phyloP scores from a whole-genome alignment of 2,329 filamentous ascomycete species.

The Mycocentrospora acerina region DNA sequence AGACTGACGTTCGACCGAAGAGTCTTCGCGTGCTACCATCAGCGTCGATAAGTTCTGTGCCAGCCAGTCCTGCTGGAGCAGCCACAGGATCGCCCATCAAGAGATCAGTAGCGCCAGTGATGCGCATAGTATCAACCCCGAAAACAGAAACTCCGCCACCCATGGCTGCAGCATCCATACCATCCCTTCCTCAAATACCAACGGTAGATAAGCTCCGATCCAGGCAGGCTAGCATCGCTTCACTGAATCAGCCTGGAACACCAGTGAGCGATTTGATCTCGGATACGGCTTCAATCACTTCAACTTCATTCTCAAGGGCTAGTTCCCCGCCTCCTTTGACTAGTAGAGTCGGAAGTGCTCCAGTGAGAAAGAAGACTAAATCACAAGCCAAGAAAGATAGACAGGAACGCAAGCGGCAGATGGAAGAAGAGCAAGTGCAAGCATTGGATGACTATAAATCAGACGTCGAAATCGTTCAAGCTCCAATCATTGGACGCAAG shows the following conservation, averaged over 20 bases:
- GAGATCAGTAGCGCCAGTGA: constrained; percentile 54
- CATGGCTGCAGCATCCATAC: constrained; percentile 34
- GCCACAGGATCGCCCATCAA: constrained; percentile 46
- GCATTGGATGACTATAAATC: constrained; percentile 44
- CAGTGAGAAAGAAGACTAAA: constrained; percentile 70
- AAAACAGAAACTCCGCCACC: constrained; percentile 59
- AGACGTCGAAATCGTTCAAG: constrained; percentile 58
- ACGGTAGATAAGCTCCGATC: constrained; percentile 48
- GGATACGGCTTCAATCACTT: constrained; percentile 75
- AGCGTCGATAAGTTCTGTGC: constrained; percentile 52
- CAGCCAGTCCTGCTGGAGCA: constrained; percentile 57
- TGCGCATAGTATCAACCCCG: constrained; percentile 69
- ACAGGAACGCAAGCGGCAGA: constrained; percentile 61
- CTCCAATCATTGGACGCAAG: constrained; percentile 75
- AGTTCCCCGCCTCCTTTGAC: constrained; percentile 66
- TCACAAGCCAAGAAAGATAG: constrained; percentile 77
- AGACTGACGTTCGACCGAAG: constrained; percentile 28
- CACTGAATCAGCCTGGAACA: constrained; percentile 67
- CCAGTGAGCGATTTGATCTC: constrained; percentile 73
- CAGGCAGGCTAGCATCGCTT: constrained; percentile 57
- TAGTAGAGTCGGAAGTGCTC: constrained; percentile 66
- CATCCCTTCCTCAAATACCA: constrained; percentile 34
- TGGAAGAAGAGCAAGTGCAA: constrained; percentile 59
- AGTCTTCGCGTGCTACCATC: constrained; percentile 25
- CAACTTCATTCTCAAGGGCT: constrained; percentile 69